Conservation (phyloP, 2,329 filamentous ascomycete genomes). For the Cryphonectria naterciae region DNA sequence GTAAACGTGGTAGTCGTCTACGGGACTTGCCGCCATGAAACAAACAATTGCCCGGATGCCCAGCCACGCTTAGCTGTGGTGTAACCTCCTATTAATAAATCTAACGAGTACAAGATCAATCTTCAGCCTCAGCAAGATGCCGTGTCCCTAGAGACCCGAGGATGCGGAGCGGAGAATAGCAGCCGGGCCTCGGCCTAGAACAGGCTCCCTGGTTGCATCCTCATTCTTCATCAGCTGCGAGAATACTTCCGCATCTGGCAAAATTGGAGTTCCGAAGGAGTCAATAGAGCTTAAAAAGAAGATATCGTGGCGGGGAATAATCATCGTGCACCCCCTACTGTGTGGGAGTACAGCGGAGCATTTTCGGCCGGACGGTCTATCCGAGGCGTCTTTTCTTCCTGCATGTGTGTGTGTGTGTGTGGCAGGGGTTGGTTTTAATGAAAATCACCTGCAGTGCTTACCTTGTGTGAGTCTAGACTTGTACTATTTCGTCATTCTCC, state of each 20-base stretch:
- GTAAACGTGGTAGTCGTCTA: not conserved
- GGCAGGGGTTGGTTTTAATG: not conserved
- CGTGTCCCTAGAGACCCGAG: not conserved
- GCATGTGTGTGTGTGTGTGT: not conserved
- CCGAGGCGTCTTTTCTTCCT: not conserved
- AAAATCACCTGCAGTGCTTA: not conserved
- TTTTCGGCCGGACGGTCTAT: not conserved
- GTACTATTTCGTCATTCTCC: not conserved
- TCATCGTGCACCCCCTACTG: not conserved
- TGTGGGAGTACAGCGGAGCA: conserved; percentile 3
- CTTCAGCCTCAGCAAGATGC: conserved; percentile 1
- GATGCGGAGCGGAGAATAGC: too few relatives aligned
- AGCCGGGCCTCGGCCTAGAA: not conserved
- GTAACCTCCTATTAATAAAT: not conserved
- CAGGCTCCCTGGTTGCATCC: not conserved
- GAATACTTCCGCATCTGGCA: not conserved
- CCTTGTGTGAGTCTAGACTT: conserved; percentile 2
- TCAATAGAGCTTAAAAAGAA: conserved; percentile 1
- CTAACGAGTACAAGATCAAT: not conserved
- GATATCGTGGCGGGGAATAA: conserved; percentile 6
- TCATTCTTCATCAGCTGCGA: not conserved
- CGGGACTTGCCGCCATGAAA: not conserved
- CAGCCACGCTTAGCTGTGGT: not conserved
- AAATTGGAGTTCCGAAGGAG: not conserved
- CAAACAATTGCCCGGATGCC: not conserved